Conservation (phyloP, 495 filamentous ascomycete species). For the Hypomontagnella submonticulosa region DNA sequence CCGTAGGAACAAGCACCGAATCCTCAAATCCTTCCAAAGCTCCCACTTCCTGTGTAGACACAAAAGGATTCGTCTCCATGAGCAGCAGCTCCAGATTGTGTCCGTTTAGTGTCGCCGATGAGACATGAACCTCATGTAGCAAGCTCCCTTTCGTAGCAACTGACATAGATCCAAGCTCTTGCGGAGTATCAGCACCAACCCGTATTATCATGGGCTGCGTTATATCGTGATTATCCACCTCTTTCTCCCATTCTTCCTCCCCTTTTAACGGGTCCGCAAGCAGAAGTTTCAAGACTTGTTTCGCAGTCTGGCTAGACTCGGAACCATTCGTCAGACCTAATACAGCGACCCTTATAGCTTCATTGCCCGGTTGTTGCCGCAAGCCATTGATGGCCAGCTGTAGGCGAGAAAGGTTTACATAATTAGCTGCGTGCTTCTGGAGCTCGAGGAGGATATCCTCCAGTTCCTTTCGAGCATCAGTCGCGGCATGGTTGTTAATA, state of each 20-base stretch:
- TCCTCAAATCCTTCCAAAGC: constrained; percentile 57
- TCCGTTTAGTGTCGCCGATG: constrained; percentile 72
- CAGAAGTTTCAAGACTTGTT: constrained; percentile 73
- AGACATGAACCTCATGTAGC: constrained; percentile 63
- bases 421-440: constrained; percentile 68
- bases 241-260: constrained; percentile 75
- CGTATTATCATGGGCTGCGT: constrained; percentile 59
- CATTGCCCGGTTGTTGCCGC: constrained; percentile 67
- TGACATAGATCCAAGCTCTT: constrained; percentile 38
- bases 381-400: constrained; percentile 83
- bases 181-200: constrained; percentile 44
- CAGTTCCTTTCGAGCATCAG: constrained; percentile 60
- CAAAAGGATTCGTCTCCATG: constrained; percentile 61
- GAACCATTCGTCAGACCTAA: constrained; percentile 55
- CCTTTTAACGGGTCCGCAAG: constrained; percentile 80
- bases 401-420: constrained; percentile 79
- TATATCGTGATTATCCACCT: constrained; percentile 62
- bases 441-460: constrained; percentile 70
- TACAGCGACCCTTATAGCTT: constrained; percentile 77
- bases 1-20: constrained; percentile 75
- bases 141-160: constrained; percentile 45
- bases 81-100: constrained; percentile 83
- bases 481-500: neutral
- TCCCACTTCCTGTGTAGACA: constrained; percentile 51
- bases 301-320: constrained; percentile 52